A percentile compares a stretch with the other conserved stretches of the same genome.
These are phyloP conservation scores for Lathyrus aphaca DNA, from an alignment of 306 rosid species.

Conservation along the genomic window DNA sequence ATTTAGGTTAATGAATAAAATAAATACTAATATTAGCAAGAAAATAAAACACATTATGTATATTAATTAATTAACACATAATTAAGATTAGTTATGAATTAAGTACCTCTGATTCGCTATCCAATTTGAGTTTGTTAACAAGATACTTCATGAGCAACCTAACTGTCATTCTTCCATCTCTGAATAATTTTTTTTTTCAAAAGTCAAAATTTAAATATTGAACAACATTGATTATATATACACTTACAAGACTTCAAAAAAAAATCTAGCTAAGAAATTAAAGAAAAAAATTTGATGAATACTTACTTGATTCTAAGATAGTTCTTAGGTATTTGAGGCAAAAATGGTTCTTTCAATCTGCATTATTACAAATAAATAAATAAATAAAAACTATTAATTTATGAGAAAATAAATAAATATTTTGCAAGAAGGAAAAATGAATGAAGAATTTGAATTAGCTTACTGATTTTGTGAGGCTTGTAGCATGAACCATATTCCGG, in stretches of 20 bases:
- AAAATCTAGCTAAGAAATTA: background rate
- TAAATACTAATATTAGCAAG: background rate
- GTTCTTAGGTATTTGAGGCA: slow-evolving; percentile 92
- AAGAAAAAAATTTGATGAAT: background rate
- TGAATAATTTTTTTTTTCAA: background rate
- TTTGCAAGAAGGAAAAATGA: background rate
- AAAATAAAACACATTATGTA: slow-evolving; percentile 13
- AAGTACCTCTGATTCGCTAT: slow-evolving; percentile 93
- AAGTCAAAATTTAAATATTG: slow-evolving; percentile 25
- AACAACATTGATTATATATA: slow-evolving; percentile 41
- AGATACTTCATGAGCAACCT: slow-evolving; percentile 86
- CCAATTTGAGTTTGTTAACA: slow-evolving; percentile 78
- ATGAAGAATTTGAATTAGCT: slow-evolving; percentile 38
- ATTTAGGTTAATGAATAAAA: slow-evolving; percentile 8
- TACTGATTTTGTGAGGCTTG: slow-evolving; percentile 94
- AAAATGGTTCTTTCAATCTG: slow-evolving; percentile 78
- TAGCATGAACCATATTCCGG: slow-evolving; percentile 94
- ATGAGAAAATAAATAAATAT: background rate
- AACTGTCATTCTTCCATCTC: slow-evolving; percentile 92
- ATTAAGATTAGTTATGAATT: background rate
- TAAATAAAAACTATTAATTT: slow-evolving; percentile 7
- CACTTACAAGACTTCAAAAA: slow-evolving; percentile 35
- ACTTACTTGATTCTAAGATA: slow-evolving; percentile 90
- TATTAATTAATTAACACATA: slow-evolving; percentile 4
- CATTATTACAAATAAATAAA: slow-evolving; percentile 46